These are phyloP conservation scores for Cryptosporidium muris DNA, from an alignment of 169 alveolate genomes.

Conservation along the genomic window DNA sequence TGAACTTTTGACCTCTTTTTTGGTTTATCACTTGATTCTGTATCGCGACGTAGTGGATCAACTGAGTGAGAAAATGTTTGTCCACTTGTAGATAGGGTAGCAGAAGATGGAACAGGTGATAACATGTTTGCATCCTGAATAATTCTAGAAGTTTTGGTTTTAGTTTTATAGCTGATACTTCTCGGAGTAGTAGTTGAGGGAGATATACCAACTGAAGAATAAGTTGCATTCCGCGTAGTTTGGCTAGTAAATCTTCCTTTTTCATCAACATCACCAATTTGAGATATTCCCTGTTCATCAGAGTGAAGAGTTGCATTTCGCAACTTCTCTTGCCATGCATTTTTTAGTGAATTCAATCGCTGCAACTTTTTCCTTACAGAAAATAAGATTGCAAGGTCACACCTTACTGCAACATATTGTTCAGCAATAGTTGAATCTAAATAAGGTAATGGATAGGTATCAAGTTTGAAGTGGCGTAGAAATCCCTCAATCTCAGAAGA, in stretches of 20 bases:
- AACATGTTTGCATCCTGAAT: constrained; percentile 10
- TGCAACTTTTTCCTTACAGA: constrained; percentile 53
- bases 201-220: constrained; percentile 4
- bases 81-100: no score
- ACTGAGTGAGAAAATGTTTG: no score
- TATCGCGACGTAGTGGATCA: constrained; percentile 17
- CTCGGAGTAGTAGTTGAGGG: constrained; percentile 21
- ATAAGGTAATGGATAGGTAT: constrained; percentile 39
- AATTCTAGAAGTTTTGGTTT: constrained; percentile 20
- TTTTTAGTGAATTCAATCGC: constrained; percentile 47
- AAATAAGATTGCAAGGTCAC: constrained; percentile 44
- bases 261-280: constrained; percentile 20
- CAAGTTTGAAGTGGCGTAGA: constrained; percentile 51
- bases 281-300: constrained; percentile 23
- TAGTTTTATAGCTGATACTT: neutral
- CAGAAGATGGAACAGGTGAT: no score
- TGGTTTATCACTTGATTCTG: constrained; percentile 35
- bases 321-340: constrained; percentile 67
- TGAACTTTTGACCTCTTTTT: constrained; percentile 24
- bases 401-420: constrained; percentile 50
- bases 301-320: constrained; percentile 35
- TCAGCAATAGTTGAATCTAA: constrained; percentile 37
- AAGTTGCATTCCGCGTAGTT: neutral
- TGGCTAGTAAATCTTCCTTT: constrained; percentile 1
- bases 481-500: constrained; percentile 57